These are phyloP conservation scores for Radiomyces spectabilis DNA, from an alignment of 192 early-diverging fungal genomes.

Conservation along the genomic window DNA sequence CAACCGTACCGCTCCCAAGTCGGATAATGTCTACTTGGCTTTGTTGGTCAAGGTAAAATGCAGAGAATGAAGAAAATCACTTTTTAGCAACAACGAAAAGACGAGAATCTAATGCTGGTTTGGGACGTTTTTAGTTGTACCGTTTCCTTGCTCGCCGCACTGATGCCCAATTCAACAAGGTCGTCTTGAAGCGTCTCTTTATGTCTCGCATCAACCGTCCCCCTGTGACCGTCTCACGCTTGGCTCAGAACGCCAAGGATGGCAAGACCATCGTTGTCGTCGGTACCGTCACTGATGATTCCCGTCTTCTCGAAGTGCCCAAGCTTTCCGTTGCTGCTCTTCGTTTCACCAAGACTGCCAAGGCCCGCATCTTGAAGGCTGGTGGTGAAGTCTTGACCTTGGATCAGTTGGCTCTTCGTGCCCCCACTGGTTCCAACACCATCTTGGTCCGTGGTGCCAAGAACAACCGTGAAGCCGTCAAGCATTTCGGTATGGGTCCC, in stretches of 20 bases:
- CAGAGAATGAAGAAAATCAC: constrained; percentile 1
- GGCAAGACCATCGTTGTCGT: constrained; percentile 93
- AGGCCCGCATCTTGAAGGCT: constrained; percentile 96
- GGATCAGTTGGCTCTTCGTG: constrained; percentile 98
- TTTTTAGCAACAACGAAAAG: background rate
- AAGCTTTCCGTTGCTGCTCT: constrained; percentile 96
- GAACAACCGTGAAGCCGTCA: constrained; percentile 94
- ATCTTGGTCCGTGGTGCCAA: constrained; percentile 93
- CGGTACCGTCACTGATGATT: constrained; percentile 96
- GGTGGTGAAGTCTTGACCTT: constrained; percentile 98
- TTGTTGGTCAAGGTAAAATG: constrained; percentile 95
- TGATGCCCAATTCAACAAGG: constrained; percentile 98
- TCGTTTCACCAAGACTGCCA: constrained; percentile 91
- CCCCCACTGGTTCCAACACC: constrained; percentile 93
- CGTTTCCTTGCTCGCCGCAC: constrained; percentile 99
- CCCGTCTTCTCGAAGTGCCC: constrained; percentile 84
- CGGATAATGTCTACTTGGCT: constrained; percentile 93
- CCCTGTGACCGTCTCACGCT: constrained; percentile 87
- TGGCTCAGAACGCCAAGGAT: constrained; percentile 72
- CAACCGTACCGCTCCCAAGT: constrained; percentile 82
- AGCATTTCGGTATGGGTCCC: constrained; percentile 89
- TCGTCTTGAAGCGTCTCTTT: constrained; percentile 95
- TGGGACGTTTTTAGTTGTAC: constrained; percentile 66
- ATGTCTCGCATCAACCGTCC: constrained; percentile 98
- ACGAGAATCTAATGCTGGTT: background rate